Evolutionary conservation across 306 rosid genomes (phyloP), one percentile per base, ranked within the genome.

Genomic region (Corylus avellana): DNA sequence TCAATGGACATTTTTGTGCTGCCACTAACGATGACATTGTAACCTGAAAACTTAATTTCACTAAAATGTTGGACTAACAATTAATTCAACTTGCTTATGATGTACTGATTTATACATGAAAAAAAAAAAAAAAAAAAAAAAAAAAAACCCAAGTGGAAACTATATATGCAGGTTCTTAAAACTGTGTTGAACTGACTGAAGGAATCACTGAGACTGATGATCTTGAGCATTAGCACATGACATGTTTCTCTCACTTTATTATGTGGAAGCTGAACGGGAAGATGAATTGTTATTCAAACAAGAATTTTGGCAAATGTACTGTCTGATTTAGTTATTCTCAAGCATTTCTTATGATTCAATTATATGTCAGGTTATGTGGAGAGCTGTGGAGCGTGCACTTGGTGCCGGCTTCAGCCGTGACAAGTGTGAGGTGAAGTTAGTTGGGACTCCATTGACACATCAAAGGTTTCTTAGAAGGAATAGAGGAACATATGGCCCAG

Each of bases 401-500:
- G 98, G 98, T 10, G 37, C 80, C 18, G 93, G 96, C 44, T 94
- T 94, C 83, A 89, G 83, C 53, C 83, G 96, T 70, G 94, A 91
- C 5, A 92, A 92, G 83, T 94, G 98, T 29, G 97, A 94, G 73
- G 98, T 94, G 74, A 94, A 92, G 86, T 75, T 94, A 64, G 93
- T 87, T 20, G 97, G 97, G 74, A 86, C 92, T 75, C 97, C 97
- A 81, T 85, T 91, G 79, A 94, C 98, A 14, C 98, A 94, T 81
- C 49, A 88, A 82, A 87, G 93, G 85, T 94, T 94, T 88, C 87
- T 86, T 6, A 78, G 87, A 49, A 84, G 90, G 79, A 78, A 86
- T 37, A 77, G 88, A 86, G 94, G 98, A 80, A 92, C 93, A 55
- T 91, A 91, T 74, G 97, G 98, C 20, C 94, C 94, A 7, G 97